Evolutionary conservation across 768 basidiomycete species (phyloP).

Genomic region (Rhodotorula diobovata): DNA sequence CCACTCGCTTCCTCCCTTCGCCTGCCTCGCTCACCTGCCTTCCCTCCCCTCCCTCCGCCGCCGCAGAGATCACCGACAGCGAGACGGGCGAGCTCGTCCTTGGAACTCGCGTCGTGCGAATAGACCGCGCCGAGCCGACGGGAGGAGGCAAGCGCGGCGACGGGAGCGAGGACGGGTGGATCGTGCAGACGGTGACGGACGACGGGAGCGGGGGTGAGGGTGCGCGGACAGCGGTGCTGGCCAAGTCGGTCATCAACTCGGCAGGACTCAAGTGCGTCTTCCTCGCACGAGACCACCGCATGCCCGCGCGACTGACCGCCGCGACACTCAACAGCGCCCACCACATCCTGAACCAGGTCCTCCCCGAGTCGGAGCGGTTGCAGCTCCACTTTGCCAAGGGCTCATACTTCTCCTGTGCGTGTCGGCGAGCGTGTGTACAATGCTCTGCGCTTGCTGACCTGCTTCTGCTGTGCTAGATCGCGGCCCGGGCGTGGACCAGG

Average conservation of each 20-base stretch:
- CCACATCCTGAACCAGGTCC: constrained; percentile 40
- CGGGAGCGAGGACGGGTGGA: constrained; percentile 66
- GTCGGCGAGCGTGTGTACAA: background rate
- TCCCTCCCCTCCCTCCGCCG: too few species aligned
- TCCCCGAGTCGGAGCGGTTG: constrained; percentile 24
- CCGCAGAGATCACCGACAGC: constrained; percentile 62
- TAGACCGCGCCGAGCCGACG: constrained; percentile 56
- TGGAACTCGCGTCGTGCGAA: constrained; percentile 74
- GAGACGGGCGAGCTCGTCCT: constrained; percentile 67
- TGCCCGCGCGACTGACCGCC: background rate
- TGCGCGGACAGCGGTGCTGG: constrained; percentile 61
- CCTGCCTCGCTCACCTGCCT: background rate
- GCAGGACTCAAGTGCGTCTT: constrained; percentile 59
- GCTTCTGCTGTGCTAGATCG: constrained; percentile 48
- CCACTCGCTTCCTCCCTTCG: background rate
- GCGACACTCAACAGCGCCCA: constrained; percentile 41
- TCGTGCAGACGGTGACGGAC: constrained; percentile 71
- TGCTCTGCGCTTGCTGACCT: background rate
- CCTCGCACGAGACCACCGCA: constrained; percentile 42
- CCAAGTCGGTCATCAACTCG: constrained; percentile 74
- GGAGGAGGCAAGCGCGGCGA: constrained; percentile 44
- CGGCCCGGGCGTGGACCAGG: constrained; percentile 65
- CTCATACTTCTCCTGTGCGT: constrained; percentile 68
- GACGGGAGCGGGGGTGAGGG: constrained; percentile 42
- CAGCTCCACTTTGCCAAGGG: constrained; percentile 72